These are phyloP conservation scores for Nephelium lappaceum DNA, from an alignment of 345 rosid species.

Conservation along the genomic window DNA sequence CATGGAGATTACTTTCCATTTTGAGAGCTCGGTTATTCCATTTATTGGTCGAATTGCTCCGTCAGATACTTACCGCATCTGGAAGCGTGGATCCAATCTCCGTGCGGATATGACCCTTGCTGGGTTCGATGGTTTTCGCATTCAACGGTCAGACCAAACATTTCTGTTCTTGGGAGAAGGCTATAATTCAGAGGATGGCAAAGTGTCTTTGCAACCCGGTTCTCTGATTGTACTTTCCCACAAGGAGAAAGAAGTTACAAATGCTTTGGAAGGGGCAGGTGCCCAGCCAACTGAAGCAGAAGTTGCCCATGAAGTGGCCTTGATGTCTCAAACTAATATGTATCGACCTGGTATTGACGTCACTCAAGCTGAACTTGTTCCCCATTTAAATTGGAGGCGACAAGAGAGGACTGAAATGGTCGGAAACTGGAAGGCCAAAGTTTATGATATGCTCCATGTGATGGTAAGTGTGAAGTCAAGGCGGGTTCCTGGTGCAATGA, in stretches of 20 bases:
- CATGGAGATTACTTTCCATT: conserved; percentile 98
- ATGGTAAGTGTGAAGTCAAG: conserved; percentile 97
- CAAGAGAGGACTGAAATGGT: conserved; percentile 96
- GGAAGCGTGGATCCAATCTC: conserved; percentile 99
- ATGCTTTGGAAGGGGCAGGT: conserved; percentile 98
- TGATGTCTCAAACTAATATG: conserved; percentile 99
- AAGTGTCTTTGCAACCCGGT: conserved; percentile 61
- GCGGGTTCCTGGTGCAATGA: conserved; percentile 97
- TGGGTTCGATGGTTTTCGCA: conserved; percentile 95
- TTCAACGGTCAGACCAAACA: conserved; percentile 93
- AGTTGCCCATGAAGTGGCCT: conserved; percentile 88
- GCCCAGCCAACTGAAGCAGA: conserved; percentile 90
- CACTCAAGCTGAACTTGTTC: conserved; percentile 89
- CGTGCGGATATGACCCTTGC: conserved; percentile 99
- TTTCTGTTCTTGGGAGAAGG: conserved; percentile 94
- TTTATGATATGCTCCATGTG: conserved; percentile 96
- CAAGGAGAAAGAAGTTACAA: conserved; percentile 92
- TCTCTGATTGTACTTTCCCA: conserved; percentile 90
- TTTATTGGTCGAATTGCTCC: conserved; percentile 98
- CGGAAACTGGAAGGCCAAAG: conserved; percentile 95
- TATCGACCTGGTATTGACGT: conserved; percentile 99
- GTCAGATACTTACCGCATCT: conserved; percentile 95
- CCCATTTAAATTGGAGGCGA: conserved; percentile 95
- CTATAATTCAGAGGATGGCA: conserved; percentile 73
- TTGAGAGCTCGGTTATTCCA: conserved; percentile 97